Conservation (phyloP, 768 basidiomycete species). For the Austroboletus festivus region DNA sequence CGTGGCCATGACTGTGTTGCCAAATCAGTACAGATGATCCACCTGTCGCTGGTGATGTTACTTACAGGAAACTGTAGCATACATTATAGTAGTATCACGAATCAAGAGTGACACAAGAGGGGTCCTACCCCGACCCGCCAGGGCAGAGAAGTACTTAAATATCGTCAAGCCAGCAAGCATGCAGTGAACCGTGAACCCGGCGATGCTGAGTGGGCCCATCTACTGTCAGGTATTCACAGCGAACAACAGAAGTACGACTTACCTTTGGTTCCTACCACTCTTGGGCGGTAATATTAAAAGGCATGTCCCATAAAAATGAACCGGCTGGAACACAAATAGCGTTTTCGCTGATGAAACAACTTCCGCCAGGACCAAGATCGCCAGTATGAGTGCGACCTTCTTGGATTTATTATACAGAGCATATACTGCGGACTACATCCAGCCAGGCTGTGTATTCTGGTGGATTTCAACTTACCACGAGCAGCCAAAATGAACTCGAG, state of each 20-base stretch:
- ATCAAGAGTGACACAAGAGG: constrained; percentile 21
- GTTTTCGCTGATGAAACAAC: background rate
- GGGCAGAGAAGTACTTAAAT: constrained; percentile 16
- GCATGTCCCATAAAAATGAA: constrained; percentile 4
- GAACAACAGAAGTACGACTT: background rate
- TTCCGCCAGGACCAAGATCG: constrained; percentile 4
- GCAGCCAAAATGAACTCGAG: constrained; percentile 17
- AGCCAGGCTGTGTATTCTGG: background rate
- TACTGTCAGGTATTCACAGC: background rate
- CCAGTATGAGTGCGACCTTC: constrained; percentile 7
- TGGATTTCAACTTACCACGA: constrained; percentile 9
- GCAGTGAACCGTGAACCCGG: constrained; percentile 14
- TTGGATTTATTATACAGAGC: constrained; percentile 20
- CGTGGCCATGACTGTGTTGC: background rate
- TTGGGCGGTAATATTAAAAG: constrained; percentile 1
- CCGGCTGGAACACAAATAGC: background rate
- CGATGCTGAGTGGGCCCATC: constrained; percentile 2
- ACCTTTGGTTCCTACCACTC: constrained; percentile 8
- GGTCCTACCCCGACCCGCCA: constrained; percentile 14
- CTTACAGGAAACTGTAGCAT: constrained; percentile 10
- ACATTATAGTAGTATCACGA: constrained; percentile 15
- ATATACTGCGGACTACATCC: constrained; percentile 10
- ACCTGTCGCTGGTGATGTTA: background rate
- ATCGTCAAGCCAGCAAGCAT: constrained; percentile 11
- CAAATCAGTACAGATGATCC: background rate